A percentile compares a stretch with the other conserved stretches of the same genome.
Conservation (phyloP, 495 filamentous ascomycete genomes). For the Sordaria brevicollis region DNA sequence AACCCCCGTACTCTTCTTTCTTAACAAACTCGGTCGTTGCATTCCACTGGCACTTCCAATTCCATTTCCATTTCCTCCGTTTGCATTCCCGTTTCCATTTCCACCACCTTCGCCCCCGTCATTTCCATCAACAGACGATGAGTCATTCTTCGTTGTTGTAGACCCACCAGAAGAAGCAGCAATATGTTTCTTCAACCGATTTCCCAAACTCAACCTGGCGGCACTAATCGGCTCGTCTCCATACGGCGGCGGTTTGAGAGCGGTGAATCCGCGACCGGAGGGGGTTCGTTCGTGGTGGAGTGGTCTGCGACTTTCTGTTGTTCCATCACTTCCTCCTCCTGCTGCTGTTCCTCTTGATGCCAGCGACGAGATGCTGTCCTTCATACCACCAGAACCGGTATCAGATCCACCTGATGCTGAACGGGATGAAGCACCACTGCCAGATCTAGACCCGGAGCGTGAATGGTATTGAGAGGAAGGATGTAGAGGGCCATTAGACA, state of each 20-base stretch:
- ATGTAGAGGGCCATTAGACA: background rate
- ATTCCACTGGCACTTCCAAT: background rate
- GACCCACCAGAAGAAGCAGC: background rate
- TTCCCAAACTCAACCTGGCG: slow-evolving; percentile 34
- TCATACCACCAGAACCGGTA: slow-evolving; percentile 13
- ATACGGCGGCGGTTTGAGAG: slow-evolving; percentile 8
- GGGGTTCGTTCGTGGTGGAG: background rate
- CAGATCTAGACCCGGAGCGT: background rate
- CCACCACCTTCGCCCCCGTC: background rate
- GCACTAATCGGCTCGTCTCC: slow-evolving; percentile 29
- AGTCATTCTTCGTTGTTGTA: background rate
- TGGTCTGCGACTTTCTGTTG: background rate
- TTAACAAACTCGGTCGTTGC: background rate
- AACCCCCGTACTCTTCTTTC: background rate
- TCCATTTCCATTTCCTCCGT: background rate
- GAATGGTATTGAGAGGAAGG: background rate
- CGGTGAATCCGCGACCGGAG: background rate
- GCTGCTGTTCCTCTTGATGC: slow-evolving; percentile 5
- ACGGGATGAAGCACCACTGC: background rate
- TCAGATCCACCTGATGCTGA: slow-evolving; percentile 7
- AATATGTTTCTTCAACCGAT: slow-evolving; percentile 26
- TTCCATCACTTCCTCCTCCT: background rate
- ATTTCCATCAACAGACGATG: background rate
- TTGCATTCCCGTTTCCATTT: background rate
- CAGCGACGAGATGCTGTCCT: background rate